phyloP scores from a whole-genome alignment of 2,329 filamentous ascomycete genomes.

The Fusarium sp. region DNA sequence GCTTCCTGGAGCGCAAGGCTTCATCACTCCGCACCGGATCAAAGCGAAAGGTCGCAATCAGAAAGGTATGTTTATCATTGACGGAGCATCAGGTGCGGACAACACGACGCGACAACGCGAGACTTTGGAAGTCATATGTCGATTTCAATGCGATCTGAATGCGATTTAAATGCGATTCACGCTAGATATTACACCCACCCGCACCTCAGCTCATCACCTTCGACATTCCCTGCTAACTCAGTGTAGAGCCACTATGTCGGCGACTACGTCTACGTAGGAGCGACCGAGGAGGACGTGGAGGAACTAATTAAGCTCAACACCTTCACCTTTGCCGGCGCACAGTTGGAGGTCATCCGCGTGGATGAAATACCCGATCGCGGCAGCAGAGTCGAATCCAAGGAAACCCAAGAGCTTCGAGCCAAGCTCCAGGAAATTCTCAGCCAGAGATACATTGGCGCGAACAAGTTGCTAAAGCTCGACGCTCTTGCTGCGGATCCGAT shows the following conservation, averaged over 20 bases:
- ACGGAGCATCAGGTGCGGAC: conserved; percentile 47
- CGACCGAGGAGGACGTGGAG: conserved; percentile 72
- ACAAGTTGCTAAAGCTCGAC: conserved; percentile 87
- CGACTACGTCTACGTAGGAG: conserved; percentile 76
- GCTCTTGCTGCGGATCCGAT: conserved; percentile 78
- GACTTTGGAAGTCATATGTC: conserved; percentile 34
- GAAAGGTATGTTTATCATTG: conserved; percentile 76
- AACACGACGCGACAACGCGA: conserved; percentile 36
- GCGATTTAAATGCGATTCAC: conserved; percentile 12
- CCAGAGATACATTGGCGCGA: conserved; percentile 76
- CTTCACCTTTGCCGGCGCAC: conserved; percentile 74
- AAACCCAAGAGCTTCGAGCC: conserved; percentile 71
- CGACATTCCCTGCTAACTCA: conserved; percentile 72
- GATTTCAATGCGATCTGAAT: conserved; percentile 20
- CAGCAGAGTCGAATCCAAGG: conserved; percentile 60
- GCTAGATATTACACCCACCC: conserved; percentile 34
- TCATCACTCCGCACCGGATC: conserved; percentile 61
- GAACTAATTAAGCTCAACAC: conserved; percentile 76
- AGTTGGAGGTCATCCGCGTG: conserved; percentile 66
- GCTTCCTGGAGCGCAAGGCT: conserved; percentile 79
- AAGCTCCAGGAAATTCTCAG: conserved; percentile 78
- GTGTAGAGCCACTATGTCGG: conserved; percentile 76
- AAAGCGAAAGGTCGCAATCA: conserved; percentile 71
- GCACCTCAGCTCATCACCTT: conserved; percentile 36
- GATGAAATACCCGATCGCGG: conserved; percentile 53